A percentile compares a stretch with the other conserved stretches of the same genome.
These are phyloP conservation scores for Cladobotryum protrusum DNA, from an alignment of 2,329 filamentous ascomycete species.

Conservation along the genomic window DNA sequence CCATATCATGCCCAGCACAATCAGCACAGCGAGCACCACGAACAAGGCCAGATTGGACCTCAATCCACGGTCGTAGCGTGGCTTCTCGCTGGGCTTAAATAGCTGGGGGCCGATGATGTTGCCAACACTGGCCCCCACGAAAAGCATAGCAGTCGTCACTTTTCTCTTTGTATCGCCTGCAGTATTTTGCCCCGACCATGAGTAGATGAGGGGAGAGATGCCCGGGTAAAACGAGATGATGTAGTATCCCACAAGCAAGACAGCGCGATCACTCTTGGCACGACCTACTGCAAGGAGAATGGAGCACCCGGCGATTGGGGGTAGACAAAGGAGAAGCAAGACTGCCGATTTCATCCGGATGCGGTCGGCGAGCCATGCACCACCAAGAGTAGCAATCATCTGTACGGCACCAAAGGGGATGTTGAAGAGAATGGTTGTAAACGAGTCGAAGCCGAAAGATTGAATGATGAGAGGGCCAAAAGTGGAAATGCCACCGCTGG, in stretches of 20 bases:
- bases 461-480: conserved; percentile 55
- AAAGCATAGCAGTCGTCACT: conserved; percentile 53
- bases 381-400: conserved; percentile 52
- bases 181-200: conserved; percentile 53
- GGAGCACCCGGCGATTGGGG: conserved; percentile 49
- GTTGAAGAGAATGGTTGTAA: conserved; percentile 53
- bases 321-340: conserved; percentile 46
- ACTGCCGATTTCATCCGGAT: conserved; percentile 51
- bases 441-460: conserved; percentile 50
- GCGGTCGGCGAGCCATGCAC: conserved; percentile 48
- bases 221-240: conserved; percentile 54
- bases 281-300: conserved; percentile 47
- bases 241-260: conserved; percentile 52
- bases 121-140: conserved; percentile 55
- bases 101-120: conserved; percentile 61
- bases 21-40: conserved; percentile 46
- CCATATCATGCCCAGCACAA: conserved; percentile 28
- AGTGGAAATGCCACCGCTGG: conserved; percentile 51
- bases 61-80: conserved; percentile 51
- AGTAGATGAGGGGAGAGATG: conserved; percentile 49
- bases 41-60: conserved; percentile 56
- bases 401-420: conserved; percentile 57
- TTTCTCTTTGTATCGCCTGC: conserved; percentile 63
- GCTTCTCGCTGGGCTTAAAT: conserved; percentile 51
- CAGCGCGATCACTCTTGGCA: conserved; percentile 36